Conservation (phyloP, 2,329 filamentous ascomycete genomes). For the Fusarium falciforme region DNA sequence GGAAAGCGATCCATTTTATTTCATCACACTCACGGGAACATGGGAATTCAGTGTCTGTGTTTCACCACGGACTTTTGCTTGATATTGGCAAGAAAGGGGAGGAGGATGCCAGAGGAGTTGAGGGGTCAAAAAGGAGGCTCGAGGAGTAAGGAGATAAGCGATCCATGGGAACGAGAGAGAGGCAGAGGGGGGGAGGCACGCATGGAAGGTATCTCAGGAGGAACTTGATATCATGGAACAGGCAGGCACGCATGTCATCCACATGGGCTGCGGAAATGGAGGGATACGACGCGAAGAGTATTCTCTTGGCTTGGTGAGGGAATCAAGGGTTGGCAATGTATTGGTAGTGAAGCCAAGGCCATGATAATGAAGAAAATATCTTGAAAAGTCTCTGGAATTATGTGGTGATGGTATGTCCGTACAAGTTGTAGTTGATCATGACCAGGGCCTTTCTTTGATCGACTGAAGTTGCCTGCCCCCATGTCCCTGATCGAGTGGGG, state of each 20-base stretch:
- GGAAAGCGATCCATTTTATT: constrained; percentile 32
- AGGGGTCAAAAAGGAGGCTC: not conserved
- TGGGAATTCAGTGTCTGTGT: constrained; percentile 1
- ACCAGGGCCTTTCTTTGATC: not conserved
- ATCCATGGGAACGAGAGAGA: constrained; percentile 2
- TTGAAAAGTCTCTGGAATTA: not conserved
- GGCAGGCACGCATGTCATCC: constrained; percentile 11
- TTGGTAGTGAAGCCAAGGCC: not conserved
- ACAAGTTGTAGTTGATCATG: not conserved
- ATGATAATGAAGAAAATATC: constrained; percentile 9
- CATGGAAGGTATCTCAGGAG: constrained; percentile 3
- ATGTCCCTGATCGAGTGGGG: not conserved
- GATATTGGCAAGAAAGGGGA: constrained; percentile 9
- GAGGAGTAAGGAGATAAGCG: constrained; percentile 20
- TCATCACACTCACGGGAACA: constrained; percentile 3
- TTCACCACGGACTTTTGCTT: constrained; percentile 7
- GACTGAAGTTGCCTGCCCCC: not conserved
- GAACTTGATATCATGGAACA: constrained; percentile 10
- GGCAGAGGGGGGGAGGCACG: not conserved
- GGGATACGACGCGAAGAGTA: not conserved
- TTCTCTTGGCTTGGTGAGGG: not conserved
- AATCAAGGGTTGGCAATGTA: not conserved
- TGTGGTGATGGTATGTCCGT: not conserved
- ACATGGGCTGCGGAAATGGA: constrained; percentile 1
- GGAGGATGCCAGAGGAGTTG: constrained; percentile 11